Percentiles rank a stretch among this genome's conserved stretches.
Conservation (phyloP, 805 yeast genomes). For the Starmerella sirachaensis region DNA sequence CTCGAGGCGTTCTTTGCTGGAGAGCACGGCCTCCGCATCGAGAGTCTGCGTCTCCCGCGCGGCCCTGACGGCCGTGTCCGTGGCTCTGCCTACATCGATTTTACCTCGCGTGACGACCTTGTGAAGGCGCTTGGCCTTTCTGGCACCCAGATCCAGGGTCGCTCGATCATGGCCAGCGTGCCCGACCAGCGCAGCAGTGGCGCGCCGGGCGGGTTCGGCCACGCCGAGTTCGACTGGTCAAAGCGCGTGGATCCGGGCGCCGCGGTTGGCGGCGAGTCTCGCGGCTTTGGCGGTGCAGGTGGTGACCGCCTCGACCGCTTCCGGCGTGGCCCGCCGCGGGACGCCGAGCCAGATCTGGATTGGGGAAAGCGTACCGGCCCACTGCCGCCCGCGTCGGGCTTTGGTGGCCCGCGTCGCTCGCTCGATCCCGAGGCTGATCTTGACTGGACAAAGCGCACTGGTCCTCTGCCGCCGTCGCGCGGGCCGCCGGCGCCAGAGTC, state of each 20-base stretch:
- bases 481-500: conserved; percentile 28
- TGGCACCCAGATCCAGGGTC: conserved; percentile 61
- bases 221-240: conserved; percentile 21
- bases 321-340: conserved; percentile 27
- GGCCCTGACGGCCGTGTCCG: conserved; percentile 53
- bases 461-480: conserved; percentile 30
- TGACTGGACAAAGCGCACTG: conserved; percentile 21
- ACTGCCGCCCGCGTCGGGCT: conserved; percentile 13
- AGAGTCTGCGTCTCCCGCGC: conserved; percentile 63
- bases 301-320: conserved; percentile 33
- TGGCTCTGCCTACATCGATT: conserved; percentile 86
- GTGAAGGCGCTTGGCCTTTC: conserved; percentile 61
- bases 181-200: conserved; percentile 51
- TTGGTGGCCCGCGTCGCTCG: conserved; percentile 22
- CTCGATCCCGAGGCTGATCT: conserved; percentile 19
- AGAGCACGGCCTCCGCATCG: conserved; percentile 38
- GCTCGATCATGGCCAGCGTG: conserved; percentile 58
- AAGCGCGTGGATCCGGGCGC: conserved; percentile 20
- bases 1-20: conserved; percentile 26
- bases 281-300: conserved; percentile 28
- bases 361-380: conserved; percentile 20
- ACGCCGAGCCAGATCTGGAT: conserved; percentile 34
- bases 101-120: conserved; percentile 66
- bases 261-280: conserved; percentile 30
- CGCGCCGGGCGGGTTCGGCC: conserved; percentile 17